phyloP scores from a whole-genome alignment of 257 asterid species.

The Gentiana macrophylla region DNA sequence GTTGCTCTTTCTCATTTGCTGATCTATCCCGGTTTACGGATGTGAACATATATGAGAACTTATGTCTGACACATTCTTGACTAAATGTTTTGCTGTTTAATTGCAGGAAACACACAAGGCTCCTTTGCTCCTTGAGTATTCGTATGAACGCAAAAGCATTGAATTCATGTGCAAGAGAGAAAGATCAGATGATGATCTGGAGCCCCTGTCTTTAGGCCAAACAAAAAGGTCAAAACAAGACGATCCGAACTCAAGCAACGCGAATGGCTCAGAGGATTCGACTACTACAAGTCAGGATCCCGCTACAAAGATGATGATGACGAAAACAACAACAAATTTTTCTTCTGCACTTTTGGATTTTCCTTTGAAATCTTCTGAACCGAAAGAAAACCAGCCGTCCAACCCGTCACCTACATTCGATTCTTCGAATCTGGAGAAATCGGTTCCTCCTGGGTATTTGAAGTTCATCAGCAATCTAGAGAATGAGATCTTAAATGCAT shows the following conservation, averaged over 20 bases:
- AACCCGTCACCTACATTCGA: conserved; percentile 37
- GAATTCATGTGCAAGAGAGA: conserved; percentile 76
- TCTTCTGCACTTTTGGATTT: conserved; percentile 55
- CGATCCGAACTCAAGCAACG: conserved; percentile 74
- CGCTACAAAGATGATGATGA: conserved; percentile 13
- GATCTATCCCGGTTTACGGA: no score
- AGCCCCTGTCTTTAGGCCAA: conserved; percentile 53
- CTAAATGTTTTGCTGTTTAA: not conserved
- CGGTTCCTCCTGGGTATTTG: conserved; percentile 88
- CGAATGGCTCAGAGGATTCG: conserved; percentile 91
- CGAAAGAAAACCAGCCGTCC: conserved; percentile 41
- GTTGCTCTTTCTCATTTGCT: no score
- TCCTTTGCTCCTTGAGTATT: conserved; percentile 35
- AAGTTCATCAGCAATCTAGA: conserved; percentile 77
- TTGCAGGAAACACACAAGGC: conserved; percentile 48
- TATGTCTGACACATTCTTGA: no score
- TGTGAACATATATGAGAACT: no score
- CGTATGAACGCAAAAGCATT: conserved; percentile 24
- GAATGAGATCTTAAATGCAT: conserved; percentile 61
- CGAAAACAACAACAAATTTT: conserved; percentile 57
- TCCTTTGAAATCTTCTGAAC: conserved; percentile 46
- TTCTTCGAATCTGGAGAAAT: conserved; percentile 84
- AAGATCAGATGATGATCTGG: conserved; percentile 56
- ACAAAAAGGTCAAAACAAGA: conserved; percentile 59
- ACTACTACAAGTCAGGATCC: conserved; percentile 85